Evolutionary conservation across 345 rosid species (phyloP).

Genomic region (Cardiospermum halicacabum): DNA sequence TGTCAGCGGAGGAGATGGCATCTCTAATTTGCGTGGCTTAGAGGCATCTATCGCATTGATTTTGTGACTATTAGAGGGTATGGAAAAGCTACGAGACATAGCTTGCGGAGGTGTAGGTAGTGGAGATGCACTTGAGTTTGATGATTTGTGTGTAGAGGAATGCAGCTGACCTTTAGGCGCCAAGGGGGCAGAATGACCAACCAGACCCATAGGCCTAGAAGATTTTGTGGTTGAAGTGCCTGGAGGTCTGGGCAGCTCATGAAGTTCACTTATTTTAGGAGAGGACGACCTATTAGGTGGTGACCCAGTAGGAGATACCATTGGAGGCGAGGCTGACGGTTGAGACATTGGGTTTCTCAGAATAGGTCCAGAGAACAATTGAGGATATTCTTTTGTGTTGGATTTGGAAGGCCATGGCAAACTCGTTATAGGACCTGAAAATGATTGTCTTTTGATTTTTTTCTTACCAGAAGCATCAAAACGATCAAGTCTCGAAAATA

Average conservation of each 20-base stretch:
- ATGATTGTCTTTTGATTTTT: conserved; percentile 61
- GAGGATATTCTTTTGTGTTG: conserved; percentile 38
- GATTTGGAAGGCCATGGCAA: conserved; percentile 44
- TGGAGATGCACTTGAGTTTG: conserved; percentile 42
- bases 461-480: conserved; percentile 34
- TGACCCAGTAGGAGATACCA: conserved; percentile 54
- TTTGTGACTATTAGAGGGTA: conserved; percentile 62
- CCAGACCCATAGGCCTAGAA: conserved; percentile 32
- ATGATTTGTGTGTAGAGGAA: conserved; percentile 34
- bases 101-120: conserved; percentile 70
- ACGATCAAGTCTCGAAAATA: conserved; percentile 39
- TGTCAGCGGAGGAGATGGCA: conserved; percentile 63
- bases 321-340: conserved; percentile 49
- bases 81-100: conserved; percentile 81
- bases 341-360: conserved; percentile 48
- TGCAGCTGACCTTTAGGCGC: conserved; percentile 45
- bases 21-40: conserved; percentile 32
- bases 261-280: conserved; percentile 92
- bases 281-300: conserved; percentile 74
- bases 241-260: conserved; percentile 98
- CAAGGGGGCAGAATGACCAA: conserved; percentile 79
- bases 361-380: conserved; percentile 66
- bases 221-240: conserved; percentile 33
- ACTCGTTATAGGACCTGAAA: conserved; percentile 71
- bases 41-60: conserved; percentile 34